Conservation (phyloP, 179 eudicot species). For the Patellifolia procumbens region DNA sequence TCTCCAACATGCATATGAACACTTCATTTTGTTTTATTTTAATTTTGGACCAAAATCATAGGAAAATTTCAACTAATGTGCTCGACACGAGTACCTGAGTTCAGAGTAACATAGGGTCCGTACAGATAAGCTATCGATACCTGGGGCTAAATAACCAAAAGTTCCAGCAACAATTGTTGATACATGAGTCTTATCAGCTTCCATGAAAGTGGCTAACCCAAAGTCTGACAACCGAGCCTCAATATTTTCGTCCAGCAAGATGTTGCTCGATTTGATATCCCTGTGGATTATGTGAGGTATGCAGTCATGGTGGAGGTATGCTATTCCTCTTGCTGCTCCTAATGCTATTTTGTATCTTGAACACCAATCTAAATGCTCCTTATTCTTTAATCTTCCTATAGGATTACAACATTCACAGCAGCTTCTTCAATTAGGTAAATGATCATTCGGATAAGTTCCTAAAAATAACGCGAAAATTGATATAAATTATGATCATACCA, state of each 20-base stretch:
- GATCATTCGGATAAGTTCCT: too few relatives aligned
- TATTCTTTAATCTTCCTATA: constrained; percentile 50
- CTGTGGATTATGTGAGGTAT: constrained; percentile 92
- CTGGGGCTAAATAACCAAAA: constrained; percentile 94
- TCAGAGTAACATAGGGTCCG: too few relatives aligned
- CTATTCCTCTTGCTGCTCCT: constrained; percentile 86
- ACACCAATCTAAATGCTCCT: constrained; percentile 68
- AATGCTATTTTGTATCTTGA: constrained; percentile 81
- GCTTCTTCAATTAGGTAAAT: background rate
- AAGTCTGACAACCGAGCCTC: constrained; percentile 94
- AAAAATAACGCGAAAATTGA: background rate
- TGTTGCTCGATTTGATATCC: constrained; percentile 93
- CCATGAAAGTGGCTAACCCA: constrained; percentile 91
- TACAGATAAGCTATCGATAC: constrained; percentile 26
- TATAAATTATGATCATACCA: constrained; percentile 44
- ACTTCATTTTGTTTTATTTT: too few relatives aligned
- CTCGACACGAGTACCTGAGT: too few relatives aligned
- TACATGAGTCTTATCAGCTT: constrained; percentile 84
- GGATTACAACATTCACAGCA: background rate
- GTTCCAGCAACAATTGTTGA: constrained; percentile 87
- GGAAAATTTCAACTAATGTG: too few relatives aligned
- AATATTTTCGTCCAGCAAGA: constrained; percentile 69
- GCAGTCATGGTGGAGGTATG: constrained; percentile 93
- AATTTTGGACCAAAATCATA: too few relatives aligned
- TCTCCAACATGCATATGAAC: too few relatives aligned